Conservation (phyloP, 208 protist genomes). For the Trypanosoma vivax region DNA sequence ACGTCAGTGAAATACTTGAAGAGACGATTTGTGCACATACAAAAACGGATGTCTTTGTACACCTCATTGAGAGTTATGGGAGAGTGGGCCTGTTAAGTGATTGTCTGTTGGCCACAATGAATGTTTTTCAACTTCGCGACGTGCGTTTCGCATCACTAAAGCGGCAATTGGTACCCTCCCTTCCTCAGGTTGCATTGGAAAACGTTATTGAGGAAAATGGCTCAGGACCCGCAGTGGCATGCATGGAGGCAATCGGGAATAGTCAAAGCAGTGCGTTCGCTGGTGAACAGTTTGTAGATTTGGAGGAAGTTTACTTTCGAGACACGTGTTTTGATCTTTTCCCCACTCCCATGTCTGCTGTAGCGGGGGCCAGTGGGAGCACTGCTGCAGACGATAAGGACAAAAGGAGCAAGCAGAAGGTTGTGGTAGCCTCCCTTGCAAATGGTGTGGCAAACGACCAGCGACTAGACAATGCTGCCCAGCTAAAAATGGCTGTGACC, state of each 20-base stretch:
- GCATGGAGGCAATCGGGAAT: background rate
- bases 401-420: background rate
- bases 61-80: constrained; percentile 35
- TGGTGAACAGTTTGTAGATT: constrained; percentile 15
- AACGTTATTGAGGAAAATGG: background rate
- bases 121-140: constrained; percentile 6
- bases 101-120: constrained; percentile 3
- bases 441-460: background rate
- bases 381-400: background rate
- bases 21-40: constrained; percentile 44
- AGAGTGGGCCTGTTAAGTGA: constrained; percentile 31
- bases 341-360: constrained; percentile 6
- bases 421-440: background rate
- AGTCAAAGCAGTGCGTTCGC: background rate
- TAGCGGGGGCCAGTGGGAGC: background rate
- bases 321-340: constrained; percentile 41
- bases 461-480: background rate
- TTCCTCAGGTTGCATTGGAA: background rate
- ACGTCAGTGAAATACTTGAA: constrained; percentile 19
- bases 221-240: background rate
- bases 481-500: constrained; percentile 8
- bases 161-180: constrained; percentile 17
- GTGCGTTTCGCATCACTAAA: constrained; percentile 17
- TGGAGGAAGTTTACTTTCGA: constrained; percentile 43
- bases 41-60: constrained; percentile 38